These are phyloP conservation scores for Penicillium janthinellum DNA, from an alignment of 2,329 filamentous ascomycete species.

Conservation along the genomic window DNA sequence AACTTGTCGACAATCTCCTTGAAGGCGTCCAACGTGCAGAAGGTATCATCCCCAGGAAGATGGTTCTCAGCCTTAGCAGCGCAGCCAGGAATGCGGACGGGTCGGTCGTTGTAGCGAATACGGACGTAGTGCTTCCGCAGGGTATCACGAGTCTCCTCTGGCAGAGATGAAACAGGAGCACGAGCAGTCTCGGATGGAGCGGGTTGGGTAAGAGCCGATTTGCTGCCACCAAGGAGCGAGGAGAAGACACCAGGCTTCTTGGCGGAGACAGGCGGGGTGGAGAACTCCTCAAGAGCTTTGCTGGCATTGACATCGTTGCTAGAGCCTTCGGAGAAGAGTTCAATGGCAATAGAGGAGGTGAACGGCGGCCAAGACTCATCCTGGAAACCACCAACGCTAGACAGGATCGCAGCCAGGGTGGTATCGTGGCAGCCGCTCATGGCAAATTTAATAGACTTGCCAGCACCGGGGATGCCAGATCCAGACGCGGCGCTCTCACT, in stretches of 20 bases:
- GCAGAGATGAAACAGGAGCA: conserved; percentile 34
- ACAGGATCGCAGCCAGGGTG: conserved; percentile 77
- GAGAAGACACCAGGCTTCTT: conserved; percentile 37
- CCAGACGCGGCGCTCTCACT: conserved; percentile 56
- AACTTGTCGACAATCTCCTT: conserved; percentile 90
- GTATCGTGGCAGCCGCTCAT: conserved; percentile 92
- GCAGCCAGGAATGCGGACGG: conserved; percentile 82
- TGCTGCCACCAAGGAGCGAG: conserved; percentile 30
- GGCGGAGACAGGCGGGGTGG: conserved; percentile 26
- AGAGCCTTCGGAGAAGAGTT: conserved; percentile 71
- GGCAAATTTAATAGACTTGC: conserved; percentile 65
- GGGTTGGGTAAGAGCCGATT: conserved; percentile 15
- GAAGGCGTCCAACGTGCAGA: conserved; percentile 91
- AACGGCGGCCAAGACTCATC: conserved; percentile 83
- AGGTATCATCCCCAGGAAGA: conserved; percentile 79
- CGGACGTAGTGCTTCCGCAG: conserved; percentile 78
- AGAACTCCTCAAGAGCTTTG: conserved; percentile 28
- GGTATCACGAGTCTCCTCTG: conserved; percentile 29
- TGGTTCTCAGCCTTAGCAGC: conserved; percentile 71
- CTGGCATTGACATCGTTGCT: conserved; percentile 18
- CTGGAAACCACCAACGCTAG: conserved; percentile 77
- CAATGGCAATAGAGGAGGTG: conserved; percentile 87
- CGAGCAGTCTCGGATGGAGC: conserved; percentile 37
- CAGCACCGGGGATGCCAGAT: conserved; percentile 39
- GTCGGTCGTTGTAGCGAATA: conserved; percentile 84